phyloP scores from a whole-genome alignment of 1,139 yeast genomes.

The Candida sojae region DNA sequence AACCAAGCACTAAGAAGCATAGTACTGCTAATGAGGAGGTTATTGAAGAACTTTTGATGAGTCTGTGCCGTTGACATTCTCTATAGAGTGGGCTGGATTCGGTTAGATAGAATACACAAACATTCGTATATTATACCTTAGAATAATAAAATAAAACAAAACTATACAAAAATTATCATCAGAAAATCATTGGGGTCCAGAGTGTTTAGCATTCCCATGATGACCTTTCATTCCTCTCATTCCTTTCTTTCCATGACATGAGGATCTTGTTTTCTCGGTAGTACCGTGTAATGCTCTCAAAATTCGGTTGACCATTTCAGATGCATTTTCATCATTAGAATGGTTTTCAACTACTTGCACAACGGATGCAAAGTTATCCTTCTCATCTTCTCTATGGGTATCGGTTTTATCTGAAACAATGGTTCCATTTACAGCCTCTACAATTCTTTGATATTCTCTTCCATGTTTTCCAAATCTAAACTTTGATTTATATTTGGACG shows the following conservation, averaged over 20 bases:
- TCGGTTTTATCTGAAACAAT: constrained; percentile 25
- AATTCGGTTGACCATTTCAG: neutral
- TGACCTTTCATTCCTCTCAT: neutral
- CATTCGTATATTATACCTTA: neutral
- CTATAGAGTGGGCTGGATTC: constrained; percentile 84
- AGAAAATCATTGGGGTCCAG: neutral
- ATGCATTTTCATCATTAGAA: neutral
- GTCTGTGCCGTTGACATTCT: constrained; percentile 41
- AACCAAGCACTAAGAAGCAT: neutral
- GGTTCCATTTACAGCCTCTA: constrained; percentile 41
- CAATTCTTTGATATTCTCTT: constrained; percentile 37
- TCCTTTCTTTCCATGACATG: neutral
- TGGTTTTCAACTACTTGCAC: neutral
- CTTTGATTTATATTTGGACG: constrained; percentile 38
- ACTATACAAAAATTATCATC: neutral
- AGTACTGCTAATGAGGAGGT: constrained; percentile 27
- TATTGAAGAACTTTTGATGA: constrained; percentile 12
- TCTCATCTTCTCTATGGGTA: neutral
- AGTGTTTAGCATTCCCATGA: neutral
- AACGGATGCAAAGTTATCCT: neutral
- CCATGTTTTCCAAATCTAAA: constrained; percentile 21
- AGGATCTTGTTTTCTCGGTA: neutral
- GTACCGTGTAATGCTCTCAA: neutral
- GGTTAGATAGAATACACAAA: constrained; percentile 38
- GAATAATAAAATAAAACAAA: neutral